These are phyloP conservation scores for Casuarina equisetifolia DNA, from an alignment of 306 rosid species.

Conservation along the genomic window DNA sequence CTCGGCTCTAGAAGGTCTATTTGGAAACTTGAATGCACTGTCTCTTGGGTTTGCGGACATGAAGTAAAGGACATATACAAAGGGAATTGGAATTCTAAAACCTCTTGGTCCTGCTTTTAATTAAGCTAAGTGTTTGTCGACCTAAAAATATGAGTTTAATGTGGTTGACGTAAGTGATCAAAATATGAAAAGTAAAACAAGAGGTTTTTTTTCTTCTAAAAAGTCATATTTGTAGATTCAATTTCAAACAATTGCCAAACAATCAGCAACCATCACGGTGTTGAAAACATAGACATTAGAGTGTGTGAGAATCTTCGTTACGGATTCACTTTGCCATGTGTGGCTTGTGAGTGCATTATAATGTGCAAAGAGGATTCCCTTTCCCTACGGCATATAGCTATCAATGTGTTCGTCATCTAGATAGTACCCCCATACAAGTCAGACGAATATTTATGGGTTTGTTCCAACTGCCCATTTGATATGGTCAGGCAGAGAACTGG, in stretches of 20 bases:
- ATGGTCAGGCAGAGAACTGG: not conserved
- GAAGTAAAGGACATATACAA: not conserved
- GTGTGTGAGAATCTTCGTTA: no score
- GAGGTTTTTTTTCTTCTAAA: no score
- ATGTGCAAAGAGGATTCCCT: not conserved
- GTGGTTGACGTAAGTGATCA: no score
- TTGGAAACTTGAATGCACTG: slow-evolving; percentile 5
- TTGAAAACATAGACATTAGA: no score
- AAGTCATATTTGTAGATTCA: no score
- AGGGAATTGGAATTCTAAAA: not conserved
- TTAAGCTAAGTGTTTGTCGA: no score
- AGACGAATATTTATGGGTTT: not conserved
- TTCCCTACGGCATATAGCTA: no score
- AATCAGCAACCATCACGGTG: no score
- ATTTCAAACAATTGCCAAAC: no score
- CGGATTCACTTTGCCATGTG: not conserved
- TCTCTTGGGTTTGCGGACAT: not conserved
- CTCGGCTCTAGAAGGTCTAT: not conserved
- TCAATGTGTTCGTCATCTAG: not conserved
- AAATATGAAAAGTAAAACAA: no score
- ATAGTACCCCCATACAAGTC: not conserved
- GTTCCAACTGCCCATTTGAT: slow-evolving; percentile 7
- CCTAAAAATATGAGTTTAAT: no score
- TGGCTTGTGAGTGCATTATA: not conserved
- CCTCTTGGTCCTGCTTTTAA: no score